These are phyloP conservation scores for Lithohypha guttulata DNA, from an alignment of 2,329 filamentous ascomycete species.

Conservation along the genomic window DNA sequence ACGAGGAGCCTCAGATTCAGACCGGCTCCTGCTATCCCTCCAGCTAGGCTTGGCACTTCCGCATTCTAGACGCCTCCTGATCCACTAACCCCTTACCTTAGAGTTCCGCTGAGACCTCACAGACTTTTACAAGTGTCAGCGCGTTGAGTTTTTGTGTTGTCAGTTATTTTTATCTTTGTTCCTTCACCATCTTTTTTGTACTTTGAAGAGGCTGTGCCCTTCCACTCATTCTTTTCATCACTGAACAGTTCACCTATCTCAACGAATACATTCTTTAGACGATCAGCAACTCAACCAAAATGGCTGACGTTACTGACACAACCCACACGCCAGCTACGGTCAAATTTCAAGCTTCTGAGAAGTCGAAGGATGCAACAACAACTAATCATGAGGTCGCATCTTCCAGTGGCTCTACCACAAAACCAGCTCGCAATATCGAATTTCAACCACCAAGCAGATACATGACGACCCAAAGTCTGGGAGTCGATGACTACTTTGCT, in stretches of 20 bases:
- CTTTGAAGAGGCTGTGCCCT: not conserved
- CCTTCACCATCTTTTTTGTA: not conserved
- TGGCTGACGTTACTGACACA: not conserved
- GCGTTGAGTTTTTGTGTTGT: not conserved
- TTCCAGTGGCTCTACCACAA: constrained; percentile 12
- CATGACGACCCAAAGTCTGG: constrained; percentile 30
- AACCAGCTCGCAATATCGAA: constrained; percentile 4
- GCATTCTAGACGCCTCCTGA: too few species aligned
- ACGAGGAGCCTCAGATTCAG: too few species aligned
- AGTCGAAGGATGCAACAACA: not conserved
- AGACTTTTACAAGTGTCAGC: too few species aligned
- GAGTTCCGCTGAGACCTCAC: too few species aligned
- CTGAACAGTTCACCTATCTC: not conserved
- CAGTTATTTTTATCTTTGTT: not conserved
- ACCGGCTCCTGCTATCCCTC: too few species aligned
- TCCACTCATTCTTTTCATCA: not conserved
- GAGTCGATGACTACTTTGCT: constrained; percentile 52
- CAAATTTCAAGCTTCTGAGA: not conserved
- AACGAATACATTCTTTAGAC: not conserved
- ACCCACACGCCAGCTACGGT: not conserved
- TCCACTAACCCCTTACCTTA: too few species aligned
- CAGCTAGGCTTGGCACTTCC: too few species aligned
- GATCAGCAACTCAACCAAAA: not conserved
- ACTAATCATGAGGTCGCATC: constrained; percentile 16
- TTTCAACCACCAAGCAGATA: constrained; percentile 5